These are phyloP conservation scores for Cubamyces lactineus DNA, from an alignment of 768 basidiomycete genomes.

Conservation along the genomic window DNA sequence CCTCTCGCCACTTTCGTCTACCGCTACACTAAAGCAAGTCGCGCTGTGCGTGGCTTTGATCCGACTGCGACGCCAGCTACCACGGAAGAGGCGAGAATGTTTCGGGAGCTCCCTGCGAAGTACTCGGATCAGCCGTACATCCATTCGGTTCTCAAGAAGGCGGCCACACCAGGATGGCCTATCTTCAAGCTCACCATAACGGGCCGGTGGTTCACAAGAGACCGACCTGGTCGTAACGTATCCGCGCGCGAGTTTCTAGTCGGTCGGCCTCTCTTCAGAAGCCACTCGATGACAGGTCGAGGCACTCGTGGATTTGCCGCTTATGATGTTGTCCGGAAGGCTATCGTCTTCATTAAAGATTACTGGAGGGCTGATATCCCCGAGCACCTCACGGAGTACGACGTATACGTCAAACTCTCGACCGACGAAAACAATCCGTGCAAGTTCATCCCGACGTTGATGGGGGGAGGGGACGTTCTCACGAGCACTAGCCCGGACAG, in stretches of 20 bases:
- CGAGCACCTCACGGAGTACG: neutral
- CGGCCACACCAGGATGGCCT: neutral
- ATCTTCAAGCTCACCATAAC: neutral
- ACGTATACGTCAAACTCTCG: neutral
- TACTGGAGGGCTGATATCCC: neutral
- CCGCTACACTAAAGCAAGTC: neutral
- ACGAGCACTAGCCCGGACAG: neutral
- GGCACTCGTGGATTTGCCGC: neutral
- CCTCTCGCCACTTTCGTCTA: constrained; percentile 1
- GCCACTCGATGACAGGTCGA: neutral
- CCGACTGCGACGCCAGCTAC: constrained; percentile 3
- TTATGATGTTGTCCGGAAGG: neutral
- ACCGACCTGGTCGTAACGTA: neutral
- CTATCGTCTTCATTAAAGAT: neutral
- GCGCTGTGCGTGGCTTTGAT: constrained; percentile 7
- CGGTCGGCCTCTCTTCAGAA: neutral
- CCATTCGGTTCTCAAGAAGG: neutral
- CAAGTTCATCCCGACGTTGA: neutral
- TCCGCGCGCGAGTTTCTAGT: neutral
- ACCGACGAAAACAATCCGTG: too few species aligned
- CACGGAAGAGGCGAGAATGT: neutral
- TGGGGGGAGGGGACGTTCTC: neutral
- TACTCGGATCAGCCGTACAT: neutral
- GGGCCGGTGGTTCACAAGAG: neutral
- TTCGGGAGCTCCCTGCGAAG: neutral